A percentile compares a stretch with the other conserved stretches of the same genome.
These are phyloP conservation scores for Stagonosporopsis rhizophila DNA, from an alignment of 2,329 filamentous ascomycete species.

Conservation along the genomic window DNA sequence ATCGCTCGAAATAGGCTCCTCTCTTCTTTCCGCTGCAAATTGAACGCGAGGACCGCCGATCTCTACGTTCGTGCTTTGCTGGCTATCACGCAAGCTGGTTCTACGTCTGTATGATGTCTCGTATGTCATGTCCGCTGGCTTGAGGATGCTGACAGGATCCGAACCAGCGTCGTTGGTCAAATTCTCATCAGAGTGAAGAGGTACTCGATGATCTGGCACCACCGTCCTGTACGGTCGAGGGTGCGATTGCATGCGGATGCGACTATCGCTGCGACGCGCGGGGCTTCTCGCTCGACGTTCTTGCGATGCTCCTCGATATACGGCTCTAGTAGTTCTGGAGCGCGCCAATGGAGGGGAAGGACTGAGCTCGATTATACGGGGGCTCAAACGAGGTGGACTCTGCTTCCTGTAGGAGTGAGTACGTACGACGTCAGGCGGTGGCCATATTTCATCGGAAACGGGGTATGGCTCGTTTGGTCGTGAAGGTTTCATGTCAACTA, in stretches of 20 bases:
- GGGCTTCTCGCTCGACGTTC: conserved; percentile 22
- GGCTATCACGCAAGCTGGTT: conserved; percentile 29
- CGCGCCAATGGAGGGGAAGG: conserved; percentile 32
- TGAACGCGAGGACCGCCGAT: conserved; percentile 40
- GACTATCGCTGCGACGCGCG: conserved; percentile 23
- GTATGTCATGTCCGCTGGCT: conserved; percentile 24
- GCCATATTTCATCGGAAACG: conserved; percentile 29
- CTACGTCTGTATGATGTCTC: conserved; percentile 28
- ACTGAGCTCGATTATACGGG: conserved; percentile 34
- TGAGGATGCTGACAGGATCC: conserved; percentile 36
- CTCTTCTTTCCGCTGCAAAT: conserved; percentile 29
- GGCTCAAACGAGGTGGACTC: conserved; percentile 17
- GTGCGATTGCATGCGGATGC: conserved; percentile 34
- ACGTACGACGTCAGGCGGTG: conserved; percentile 33
- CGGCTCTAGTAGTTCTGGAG: conserved; percentile 21
- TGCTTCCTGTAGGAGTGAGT: conserved; percentile 32
- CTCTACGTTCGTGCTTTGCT: conserved; percentile 41
- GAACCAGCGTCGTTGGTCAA: conserved; percentile 22
- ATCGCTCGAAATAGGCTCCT: conserved; percentile 15
- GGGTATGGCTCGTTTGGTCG: conserved; percentile 2
- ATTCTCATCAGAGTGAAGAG: conserved; percentile 27
- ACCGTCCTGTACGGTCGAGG: conserved; percentile 34
- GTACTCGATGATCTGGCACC: conserved; percentile 24
- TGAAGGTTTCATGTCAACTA: conserved; percentile 18
- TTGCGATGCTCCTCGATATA: conserved; percentile 26